Percentiles rank a stretch among this genome's conserved stretches.
Conservation (phyloP, 768 basidiomycete genomes). For the Lentinula sp. region DNA sequence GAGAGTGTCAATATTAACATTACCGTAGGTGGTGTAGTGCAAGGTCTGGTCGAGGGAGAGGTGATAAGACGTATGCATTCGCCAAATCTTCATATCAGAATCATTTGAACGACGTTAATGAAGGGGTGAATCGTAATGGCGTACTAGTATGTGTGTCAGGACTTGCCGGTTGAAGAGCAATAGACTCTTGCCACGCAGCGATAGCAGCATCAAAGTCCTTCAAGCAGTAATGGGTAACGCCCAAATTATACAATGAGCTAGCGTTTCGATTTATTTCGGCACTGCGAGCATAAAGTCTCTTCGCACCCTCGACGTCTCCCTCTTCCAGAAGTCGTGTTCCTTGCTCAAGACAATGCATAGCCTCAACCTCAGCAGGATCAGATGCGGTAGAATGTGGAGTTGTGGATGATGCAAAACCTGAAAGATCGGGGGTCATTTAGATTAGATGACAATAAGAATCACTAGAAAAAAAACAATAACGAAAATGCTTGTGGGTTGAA, state of each 20-base stretch:
- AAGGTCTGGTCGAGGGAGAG: constrained; percentile 76
- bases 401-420: constrained; percentile 78
- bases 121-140: constrained; percentile 18
- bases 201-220: constrained; percentile 90
- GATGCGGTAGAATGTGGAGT: constrained; percentile 77
- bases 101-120: constrained; percentile 5
- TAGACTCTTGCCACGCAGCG: constrained; percentile 80
- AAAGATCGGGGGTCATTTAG: not conserved
- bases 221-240: constrained; percentile 85
- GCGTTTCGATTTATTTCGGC: constrained; percentile 75
- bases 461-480: not conserved
- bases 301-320: constrained; percentile 78
- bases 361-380: constrained; percentile 80
- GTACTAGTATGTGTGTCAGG: constrained; percentile 85
- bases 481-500: not conserved
- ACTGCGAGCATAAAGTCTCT: constrained; percentile 70
- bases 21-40: constrained; percentile 81
- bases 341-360: constrained; percentile 72
- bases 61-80: constrained; percentile 83
- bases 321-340: constrained; percentile 83
- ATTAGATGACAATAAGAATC: not conserved
- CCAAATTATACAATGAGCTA: constrained; percentile 81
- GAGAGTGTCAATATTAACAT: constrained; percentile 21
- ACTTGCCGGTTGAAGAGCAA: constrained; percentile 73
- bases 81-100: constrained; percentile 58